Evolutionary conservation across 352 stramenopile genomes (phyloP).

Genomic region (Globisporangium recalcitrans): DNA sequence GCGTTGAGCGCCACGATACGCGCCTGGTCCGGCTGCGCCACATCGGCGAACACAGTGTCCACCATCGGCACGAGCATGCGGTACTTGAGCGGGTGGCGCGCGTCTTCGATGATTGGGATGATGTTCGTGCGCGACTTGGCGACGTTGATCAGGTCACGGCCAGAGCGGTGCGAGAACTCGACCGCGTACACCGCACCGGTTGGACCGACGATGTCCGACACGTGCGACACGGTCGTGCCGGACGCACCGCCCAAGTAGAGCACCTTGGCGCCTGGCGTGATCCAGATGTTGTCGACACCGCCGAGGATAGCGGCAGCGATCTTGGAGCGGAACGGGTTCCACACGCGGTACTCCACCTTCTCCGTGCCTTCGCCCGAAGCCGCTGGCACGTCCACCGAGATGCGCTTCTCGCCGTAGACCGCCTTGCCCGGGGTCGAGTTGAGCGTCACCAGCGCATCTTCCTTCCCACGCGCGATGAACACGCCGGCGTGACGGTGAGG

Average conservation of each 20-base stretch:
- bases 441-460: constrained; percentile 98
- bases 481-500: constrained; percentile 97
- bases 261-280: constrained; percentile 96
- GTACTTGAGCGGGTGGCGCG: constrained; percentile 97
- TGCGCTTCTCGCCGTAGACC: constrained; percentile 99
- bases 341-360: constrained; percentile 99
- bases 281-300: constrained; percentile 98
- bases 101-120: constrained; percentile 99
- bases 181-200: constrained; percentile 97
- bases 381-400: constrained; percentile 95
- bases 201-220: constrained; percentile 98
- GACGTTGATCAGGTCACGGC: constrained; percentile 98
- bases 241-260: constrained; percentile 98
- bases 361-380: constrained; percentile 86
- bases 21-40: constrained; percentile 99
- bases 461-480: constrained; percentile 98
- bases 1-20: constrained; percentile 99
- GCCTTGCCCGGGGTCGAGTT: constrained; percentile 98
- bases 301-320: constrained; percentile 98
- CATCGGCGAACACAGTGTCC: constrained; percentile 98
- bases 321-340: constrained; percentile 99
- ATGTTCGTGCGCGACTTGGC: constrained; percentile 99
- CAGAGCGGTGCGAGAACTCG: constrained; percentile 98
- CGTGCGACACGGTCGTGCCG: constrained; percentile 98
- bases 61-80: constrained; percentile 99